A percentile compares a stretch with the other conserved stretches of the same genome.
These are phyloP conservation scores for Wickerhamomyces sp. DNA, from an alignment of 1,139 yeast genomes.

Conservation along the genomic window DNA sequence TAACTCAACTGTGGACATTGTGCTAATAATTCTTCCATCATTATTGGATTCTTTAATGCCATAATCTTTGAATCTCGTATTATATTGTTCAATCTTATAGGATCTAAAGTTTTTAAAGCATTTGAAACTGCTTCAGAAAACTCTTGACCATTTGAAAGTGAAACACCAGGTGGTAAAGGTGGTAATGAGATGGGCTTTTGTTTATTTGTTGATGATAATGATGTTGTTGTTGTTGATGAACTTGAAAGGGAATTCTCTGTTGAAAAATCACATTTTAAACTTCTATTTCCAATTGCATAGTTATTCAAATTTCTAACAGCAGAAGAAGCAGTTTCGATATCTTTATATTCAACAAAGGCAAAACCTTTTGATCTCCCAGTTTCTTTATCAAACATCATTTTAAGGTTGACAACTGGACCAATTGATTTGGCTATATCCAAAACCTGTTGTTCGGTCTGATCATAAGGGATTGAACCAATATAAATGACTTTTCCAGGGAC, in stretches of 20 bases:
- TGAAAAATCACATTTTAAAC: slow-evolving; percentile 69
- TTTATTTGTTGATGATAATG: slow-evolving; percentile 15
- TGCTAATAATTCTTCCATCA: slow-evolving; percentile 58
- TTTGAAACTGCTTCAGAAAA: slow-evolving; percentile 59
- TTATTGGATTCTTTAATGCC: slow-evolving; percentile 55
- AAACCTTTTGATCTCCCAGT: slow-evolving; percentile 92
- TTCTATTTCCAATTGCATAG: slow-evolving; percentile 68
- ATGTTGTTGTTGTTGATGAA: slow-evolving; percentile 17
- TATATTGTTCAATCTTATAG: slow-evolving; percentile 48
- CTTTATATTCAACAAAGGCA: slow-evolving; percentile 72
- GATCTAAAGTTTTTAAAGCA: slow-evolving; percentile 54
- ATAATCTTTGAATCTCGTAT: slow-evolving; percentile 61
- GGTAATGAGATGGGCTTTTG: slow-evolving; percentile 26
- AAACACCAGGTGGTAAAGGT: slow-evolving; percentile 41
- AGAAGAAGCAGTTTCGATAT: slow-evolving; percentile 76
- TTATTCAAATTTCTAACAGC: slow-evolving; percentile 88
- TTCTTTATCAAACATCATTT: slow-evolving; percentile 77
- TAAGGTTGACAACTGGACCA: slow-evolving; percentile 79
- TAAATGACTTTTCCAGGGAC: slow-evolving; percentile 44
- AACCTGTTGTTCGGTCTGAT: slow-evolving; percentile 87
- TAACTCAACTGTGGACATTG: slow-evolving; percentile 77
- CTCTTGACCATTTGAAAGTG: slow-evolving; percentile 42
- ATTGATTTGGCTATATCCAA: slow-evolving; percentile 71
- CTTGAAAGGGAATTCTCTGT: slow-evolving; percentile 31
- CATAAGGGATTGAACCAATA: slow-evolving; percentile 66